phyloP scores from a whole-genome alignment of 2,329 filamentous ascomycete genomes.

The Cladosporium sp. region DNA sequence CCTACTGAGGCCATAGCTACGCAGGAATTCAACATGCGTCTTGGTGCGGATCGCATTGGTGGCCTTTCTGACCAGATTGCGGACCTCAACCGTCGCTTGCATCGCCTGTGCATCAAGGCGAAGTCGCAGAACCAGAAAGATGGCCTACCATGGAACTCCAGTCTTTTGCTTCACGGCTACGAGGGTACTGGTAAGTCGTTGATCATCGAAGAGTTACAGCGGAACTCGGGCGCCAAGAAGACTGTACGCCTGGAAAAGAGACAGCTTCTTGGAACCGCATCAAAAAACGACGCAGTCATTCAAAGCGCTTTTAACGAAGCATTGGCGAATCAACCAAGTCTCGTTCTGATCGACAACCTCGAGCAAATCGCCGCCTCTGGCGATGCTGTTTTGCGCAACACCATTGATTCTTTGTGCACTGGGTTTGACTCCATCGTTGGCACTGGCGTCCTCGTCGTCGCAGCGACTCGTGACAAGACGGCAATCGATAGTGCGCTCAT shows the following conservation, averaged over 20 bases:
- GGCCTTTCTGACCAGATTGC: conserved; percentile 60
- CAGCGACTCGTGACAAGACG: conserved; percentile 65
- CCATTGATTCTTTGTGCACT: conserved; percentile 36
- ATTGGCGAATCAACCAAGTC: conserved; percentile 61
- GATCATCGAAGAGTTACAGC: conserved; percentile 61
- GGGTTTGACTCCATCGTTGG: conserved; percentile 52
- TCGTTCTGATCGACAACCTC: conserved; percentile 73
- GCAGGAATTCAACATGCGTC: conserved; percentile 1
- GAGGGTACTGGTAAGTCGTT: conserved; percentile 79
- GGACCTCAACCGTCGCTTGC: conserved; percentile 61
- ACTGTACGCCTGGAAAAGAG: conserved; percentile 56
- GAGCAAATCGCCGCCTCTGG: conserved; percentile 61
- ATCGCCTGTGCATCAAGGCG: conserved; percentile 20
- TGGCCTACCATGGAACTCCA: conserved; percentile 30
- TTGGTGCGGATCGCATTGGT: conserved; percentile 50
- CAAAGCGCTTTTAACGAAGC: conserved; percentile 66
- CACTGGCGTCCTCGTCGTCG: conserved; percentile 63
- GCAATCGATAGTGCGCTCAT: conserved; percentile 67
- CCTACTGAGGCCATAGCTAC: conserved; percentile 12
- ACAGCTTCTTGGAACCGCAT: conserved; percentile 30
- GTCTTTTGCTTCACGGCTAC: conserved; percentile 71
- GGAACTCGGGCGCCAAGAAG: conserved; percentile 60
- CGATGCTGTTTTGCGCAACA: conserved; percentile 33
- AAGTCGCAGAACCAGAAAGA: conserved; percentile 1
- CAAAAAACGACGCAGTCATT: conserved; percentile 47